phyloP scores from a whole-genome alignment of 2,329 filamentous ascomycete genomes.

The Colletotrichum karsti region DNA sequence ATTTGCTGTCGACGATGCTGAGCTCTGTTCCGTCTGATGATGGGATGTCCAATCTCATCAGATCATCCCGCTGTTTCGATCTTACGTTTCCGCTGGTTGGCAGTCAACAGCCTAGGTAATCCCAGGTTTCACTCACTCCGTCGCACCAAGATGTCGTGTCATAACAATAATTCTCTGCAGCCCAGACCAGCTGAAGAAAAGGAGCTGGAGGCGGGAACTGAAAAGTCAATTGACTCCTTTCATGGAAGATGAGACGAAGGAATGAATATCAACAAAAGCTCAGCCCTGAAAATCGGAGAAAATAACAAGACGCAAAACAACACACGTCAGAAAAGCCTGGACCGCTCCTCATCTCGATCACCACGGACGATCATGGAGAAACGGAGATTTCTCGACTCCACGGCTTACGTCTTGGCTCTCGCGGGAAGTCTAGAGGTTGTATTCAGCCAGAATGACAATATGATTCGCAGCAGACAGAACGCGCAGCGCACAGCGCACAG shows the following conservation, averaged over 20 bases:
- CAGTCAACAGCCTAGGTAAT: background rate
- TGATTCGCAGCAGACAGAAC: background rate
- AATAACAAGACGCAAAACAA: background rate
- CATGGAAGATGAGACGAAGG: background rate
- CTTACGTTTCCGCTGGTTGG: background rate
- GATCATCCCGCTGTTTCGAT: conserved; percentile 26
- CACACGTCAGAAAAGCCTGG: background rate
- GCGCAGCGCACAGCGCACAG: background rate
- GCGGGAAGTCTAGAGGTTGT: conserved; percentile 5
- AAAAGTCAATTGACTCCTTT: background rate
- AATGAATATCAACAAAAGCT: background rate
- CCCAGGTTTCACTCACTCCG: background rate
- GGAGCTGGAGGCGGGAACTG: background rate
- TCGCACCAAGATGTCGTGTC: background rate
- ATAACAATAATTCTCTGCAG: background rate
- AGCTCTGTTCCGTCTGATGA: conserved; percentile 8
- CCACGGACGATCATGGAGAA: conserved; percentile 17
- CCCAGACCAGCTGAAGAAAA: background rate
- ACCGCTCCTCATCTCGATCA: conserved; percentile 6
- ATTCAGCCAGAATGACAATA: background rate
- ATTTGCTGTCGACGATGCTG: background rate
- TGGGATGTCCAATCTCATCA: conserved; percentile 12
- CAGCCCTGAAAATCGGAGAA: background rate
- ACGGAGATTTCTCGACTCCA: conserved; percentile 7
- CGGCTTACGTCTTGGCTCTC: conserved; percentile 3